Conservation (phyloP, 2,329 filamentous ascomycete genomes). For the Blumeriella jaapii region DNA sequence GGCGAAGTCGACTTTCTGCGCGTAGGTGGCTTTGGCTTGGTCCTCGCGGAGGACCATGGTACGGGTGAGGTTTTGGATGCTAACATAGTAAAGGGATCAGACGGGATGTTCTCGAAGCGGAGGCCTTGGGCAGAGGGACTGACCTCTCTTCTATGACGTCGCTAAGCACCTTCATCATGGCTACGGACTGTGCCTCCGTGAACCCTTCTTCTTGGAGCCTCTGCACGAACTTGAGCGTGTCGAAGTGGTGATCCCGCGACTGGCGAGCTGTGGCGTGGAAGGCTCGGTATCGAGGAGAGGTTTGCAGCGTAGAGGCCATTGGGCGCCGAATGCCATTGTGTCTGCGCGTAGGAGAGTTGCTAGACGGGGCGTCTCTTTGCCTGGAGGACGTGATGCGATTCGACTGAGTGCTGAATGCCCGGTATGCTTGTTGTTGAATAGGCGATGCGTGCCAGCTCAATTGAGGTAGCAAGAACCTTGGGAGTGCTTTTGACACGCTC, state of each 20-base stretch:
- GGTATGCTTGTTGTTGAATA: slow-evolving; percentile 13
- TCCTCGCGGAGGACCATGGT: slow-evolving; percentile 98
- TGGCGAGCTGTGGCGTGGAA: slow-evolving; percentile 59
- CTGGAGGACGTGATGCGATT: slow-evolving; percentile 8
- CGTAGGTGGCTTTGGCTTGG: slow-evolving; percentile 67
- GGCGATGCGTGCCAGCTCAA: slow-evolving; percentile 26
- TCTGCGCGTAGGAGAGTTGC: background rate
- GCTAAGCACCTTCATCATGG: slow-evolving; percentile 97
- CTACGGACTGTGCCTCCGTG: slow-evolving; percentile 85
- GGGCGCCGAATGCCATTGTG: slow-evolving; percentile 4
- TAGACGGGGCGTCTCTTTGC: background rate
- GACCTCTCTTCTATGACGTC: slow-evolving; percentile 94
- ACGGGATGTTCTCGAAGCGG: background rate
- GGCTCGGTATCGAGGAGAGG: slow-evolving; percentile 25
- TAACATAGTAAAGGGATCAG: slow-evolving; percentile 29
- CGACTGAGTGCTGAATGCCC: slow-evolving; percentile 17
- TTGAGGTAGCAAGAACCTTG: slow-evolving; percentile 25
- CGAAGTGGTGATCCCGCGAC: slow-evolving; percentile 82
- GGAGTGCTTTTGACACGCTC: slow-evolving; percentile 18
- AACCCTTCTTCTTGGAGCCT: slow-evolving; percentile 83
- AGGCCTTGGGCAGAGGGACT: slow-evolving; percentile 3
- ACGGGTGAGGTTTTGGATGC: slow-evolving; percentile 91
- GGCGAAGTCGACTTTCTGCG: slow-evolving; percentile 93
- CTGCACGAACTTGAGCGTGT: slow-evolving; percentile 95
- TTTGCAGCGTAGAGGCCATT: slow-evolving; percentile 15